Conservation (phyloP, 2,329 filamentous ascomycete genomes). For the Ophiocordyceps camponoti-saundersi region DNA sequence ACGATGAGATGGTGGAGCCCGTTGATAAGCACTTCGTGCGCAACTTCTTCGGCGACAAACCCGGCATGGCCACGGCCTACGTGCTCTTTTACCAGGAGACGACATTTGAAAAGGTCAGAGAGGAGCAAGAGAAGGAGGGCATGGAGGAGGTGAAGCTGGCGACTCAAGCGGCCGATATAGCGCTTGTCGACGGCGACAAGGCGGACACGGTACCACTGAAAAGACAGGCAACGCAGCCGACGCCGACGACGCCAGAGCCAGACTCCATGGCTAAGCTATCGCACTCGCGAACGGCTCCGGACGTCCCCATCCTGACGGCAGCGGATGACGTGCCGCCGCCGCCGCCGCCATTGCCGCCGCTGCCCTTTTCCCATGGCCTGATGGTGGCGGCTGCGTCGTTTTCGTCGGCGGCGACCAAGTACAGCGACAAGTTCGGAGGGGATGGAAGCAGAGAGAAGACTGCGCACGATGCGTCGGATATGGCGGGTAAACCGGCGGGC, state of each 20-base stretch:
- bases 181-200: constrained; percentile 28
- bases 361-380: constrained; percentile 1
- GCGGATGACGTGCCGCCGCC: constrained; percentile 1
- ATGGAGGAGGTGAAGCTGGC: constrained; percentile 42
- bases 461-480: constrained; percentile 38
- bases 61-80: constrained; percentile 84
- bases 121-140: constrained; percentile 73
- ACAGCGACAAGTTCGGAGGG: constrained; percentile 32
- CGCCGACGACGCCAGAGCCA: constrained; percentile 25
- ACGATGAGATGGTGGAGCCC: constrained; percentile 96
- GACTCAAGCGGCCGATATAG: constrained; percentile 37
- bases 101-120: constrained; percentile 46
- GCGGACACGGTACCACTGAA: constrained; percentile 27
- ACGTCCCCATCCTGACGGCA: constrained; percentile 7
- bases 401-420: constrained; percentile 7
- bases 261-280: constrained; percentile 42
- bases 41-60: constrained; percentile 92
- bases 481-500: constrained; percentile 36
- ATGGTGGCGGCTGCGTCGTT: constrained; percentile 1
- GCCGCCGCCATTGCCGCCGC: background rate
- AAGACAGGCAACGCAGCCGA: constrained; percentile 32
- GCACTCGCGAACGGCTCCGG: constrained; percentile 49
- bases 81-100: constrained; percentile 97
- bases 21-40: constrained; percentile 92
- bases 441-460: constrained; percentile 53